A percentile compares a stretch with the other conserved stretches of the same genome.
Evolutionary conservation across 768 basidiomycete genomes (phyloP).

Genomic region (Cyclocybe aegerita): DNA sequence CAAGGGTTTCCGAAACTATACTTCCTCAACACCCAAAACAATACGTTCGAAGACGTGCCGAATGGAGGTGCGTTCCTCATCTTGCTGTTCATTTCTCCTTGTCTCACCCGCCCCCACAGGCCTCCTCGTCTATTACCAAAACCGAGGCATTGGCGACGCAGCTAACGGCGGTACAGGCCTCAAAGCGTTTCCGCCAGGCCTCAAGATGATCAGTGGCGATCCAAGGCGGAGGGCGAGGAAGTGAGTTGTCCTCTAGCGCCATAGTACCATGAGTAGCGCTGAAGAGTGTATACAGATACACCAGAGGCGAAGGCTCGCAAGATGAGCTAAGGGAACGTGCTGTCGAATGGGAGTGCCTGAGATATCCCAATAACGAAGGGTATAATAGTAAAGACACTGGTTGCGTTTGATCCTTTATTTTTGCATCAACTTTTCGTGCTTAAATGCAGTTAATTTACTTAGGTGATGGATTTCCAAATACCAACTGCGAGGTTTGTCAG

Average conservation of each 20-base stretch:
- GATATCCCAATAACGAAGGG: conserved; percentile 29
- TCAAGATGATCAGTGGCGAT: conserved; percentile 43
- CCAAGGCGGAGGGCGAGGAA: conserved; percentile 34
- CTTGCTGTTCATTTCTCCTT: background rate
- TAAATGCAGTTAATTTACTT: background rate
- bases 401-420: background rate
- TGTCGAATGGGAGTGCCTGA: conserved; percentile 37
- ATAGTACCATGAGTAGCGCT: background rate
- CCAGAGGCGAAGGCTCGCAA: conserved; percentile 33
- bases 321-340: conserved; percentile 39
- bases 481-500: conserved; percentile 37
- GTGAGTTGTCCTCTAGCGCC: conserved; percentile 12
- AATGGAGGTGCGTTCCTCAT: conserved; percentile 30
- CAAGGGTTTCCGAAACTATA: conserved; percentile 43
- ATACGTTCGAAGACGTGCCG: conserved; percentile 33
- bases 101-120: conserved; percentile 14
- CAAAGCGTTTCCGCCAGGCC: conserved; percentile 41
- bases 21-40: conserved; percentile 38
- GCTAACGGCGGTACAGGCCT: conserved; percentile 38
- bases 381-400: conserved; percentile 24
- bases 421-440: background rate
- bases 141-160: conserved; percentile 35
- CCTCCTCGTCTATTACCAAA: conserved; percentile 42
- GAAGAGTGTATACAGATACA: conserved; percentile 19
- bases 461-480: conserved; percentile 40